Evolutionary conservation across 2,329 filamentous ascomycete species (phyloP), one percentile per base, ranked within the genome.

Genomic region (Phyllosticta citribraziliensis): DNA sequence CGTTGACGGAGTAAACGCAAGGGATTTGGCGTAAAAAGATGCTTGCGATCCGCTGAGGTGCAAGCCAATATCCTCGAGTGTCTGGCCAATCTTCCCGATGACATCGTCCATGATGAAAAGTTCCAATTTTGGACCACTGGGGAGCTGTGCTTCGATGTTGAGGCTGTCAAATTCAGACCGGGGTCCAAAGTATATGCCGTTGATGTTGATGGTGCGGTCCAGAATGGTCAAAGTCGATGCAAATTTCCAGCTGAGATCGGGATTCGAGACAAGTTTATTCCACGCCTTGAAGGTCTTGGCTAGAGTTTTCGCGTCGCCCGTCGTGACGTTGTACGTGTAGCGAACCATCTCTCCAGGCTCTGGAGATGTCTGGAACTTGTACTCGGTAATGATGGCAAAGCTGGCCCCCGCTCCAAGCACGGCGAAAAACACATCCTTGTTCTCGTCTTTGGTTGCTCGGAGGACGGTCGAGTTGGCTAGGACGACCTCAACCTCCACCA

Each of bases 391-490:
- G 62, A 77, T 72, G 19, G 75, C 76, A 59, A 76, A 77, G 20
- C 75, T 72, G 55, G 72, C 72, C 8, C 72, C 76, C 3, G 75
- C 76, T 3, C 76, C 76, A 17, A 71, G 72, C 4, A 77, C 63
- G 1, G 73, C 76, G 63, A 74, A 78, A 62, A 78, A 75, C 27
- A 79, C 67, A 51, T 78, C 75, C 0, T 69, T 10, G 58, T 78
- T 71, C 33, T 74, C 60, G 0, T 63, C 65, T 12, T 69, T 63
- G 1, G 72, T 75, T 14, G 73, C 76, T n/a, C 68, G 70, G 20
- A 77, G 65, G 14, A 78, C 64, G 9, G 70, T 68, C 1, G 74
- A 75, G 55, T 72, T 72, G 10, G 74, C 74, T 11, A 76, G 71
- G 0, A 78, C 75, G 6, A 76, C 69, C 50, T 73, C 63, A 2